Percentiles rank a stretch among this genome's conserved stretches.
Evolutionary conservation across 352 stramenopile species (phyloP).

Genomic region (Pythium grandisporangium): DNA sequence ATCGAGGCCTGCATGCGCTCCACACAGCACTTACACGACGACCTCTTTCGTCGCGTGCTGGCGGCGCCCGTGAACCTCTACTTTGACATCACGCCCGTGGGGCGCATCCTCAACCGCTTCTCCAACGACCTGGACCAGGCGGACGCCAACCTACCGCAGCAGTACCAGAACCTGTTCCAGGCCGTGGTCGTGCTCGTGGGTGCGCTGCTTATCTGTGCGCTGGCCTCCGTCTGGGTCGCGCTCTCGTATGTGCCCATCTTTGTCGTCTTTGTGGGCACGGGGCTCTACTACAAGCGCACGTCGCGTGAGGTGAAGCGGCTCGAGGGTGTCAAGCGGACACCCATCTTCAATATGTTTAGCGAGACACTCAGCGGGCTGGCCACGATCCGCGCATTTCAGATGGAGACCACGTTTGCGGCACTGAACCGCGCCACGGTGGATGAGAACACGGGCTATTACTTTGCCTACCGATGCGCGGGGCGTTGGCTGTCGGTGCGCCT

Average conservation of each 20-base stretch:
- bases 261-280: slow-evolving; percentile 23
- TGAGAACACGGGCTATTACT: slow-evolving; percentile 30
- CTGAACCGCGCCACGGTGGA: slow-evolving; percentile 24
- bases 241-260: slow-evolving; percentile 47
- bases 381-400: slow-evolving; percentile 81
- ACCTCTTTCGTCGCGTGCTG: slow-evolving; percentile 34
- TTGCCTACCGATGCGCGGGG: slow-evolving; percentile 22
- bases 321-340: slow-evolving; percentile 82
- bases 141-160: slow-evolving; percentile 24
- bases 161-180: slow-evolving; percentile 33
- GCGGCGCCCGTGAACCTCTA: slow-evolving; percentile 42
- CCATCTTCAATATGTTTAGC: slow-evolving; percentile 89
- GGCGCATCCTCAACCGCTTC: too few relatives aligned
- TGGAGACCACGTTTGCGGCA: slow-evolving; percentile 18
- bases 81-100: slow-evolving; percentile 68
- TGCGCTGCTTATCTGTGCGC: slow-evolving; percentile 20
- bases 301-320: slow-evolving; percentile 90
- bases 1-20: slow-evolving; percentile 26
- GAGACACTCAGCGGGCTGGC: slow-evolving; percentile 90
- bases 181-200: slow-evolving; percentile 17
- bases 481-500: slow-evolving; percentile 94
- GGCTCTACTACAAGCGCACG: slow-evolving; percentile 83
- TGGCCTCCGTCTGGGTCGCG: slow-evolving; percentile 23
- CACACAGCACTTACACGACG: slow-evolving; percentile 25
- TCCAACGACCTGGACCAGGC: slow-evolving; percentile 49